Conservation (phyloP, 768 basidiomycete genomes). For the Austroboletus eburneus region DNA sequence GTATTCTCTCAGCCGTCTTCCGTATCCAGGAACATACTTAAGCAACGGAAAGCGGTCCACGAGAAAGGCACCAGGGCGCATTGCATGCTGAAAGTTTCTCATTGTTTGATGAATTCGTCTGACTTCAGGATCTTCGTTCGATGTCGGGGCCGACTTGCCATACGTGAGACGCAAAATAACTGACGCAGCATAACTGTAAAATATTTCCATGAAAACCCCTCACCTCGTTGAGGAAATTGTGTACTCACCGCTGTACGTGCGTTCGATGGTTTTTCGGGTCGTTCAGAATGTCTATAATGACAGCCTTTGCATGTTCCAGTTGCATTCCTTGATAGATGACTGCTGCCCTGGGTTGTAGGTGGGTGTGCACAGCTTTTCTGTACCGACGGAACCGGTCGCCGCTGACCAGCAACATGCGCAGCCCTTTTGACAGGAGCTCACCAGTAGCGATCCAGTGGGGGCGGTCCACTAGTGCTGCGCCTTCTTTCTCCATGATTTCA, state of each 20-base stretch:
- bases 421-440: slow-evolving; percentile 48
- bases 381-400: slow-evolving; percentile 55
- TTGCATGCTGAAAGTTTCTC: slow-evolving; percentile 19
- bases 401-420: slow-evolving; percentile 46
- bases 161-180: slow-evolving; percentile 23
- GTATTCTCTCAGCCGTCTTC: slow-evolving; percentile 45
- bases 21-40: slow-evolving; percentile 53
- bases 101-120: slow-evolving; percentile 13
- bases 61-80: slow-evolving; percentile 32
- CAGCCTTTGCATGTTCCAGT: slow-evolving; percentile 28
- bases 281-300: slow-evolving; percentile 27
- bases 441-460: slow-evolving; percentile 49
- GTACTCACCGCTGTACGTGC: slow-evolving; percentile 44
- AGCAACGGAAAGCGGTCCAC: slow-evolving; percentile 34
- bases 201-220: too few relatives aligned
- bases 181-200: slow-evolving; percentile 22
- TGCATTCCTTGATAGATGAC: slow-evolving; percentile 41
- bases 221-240: too few relatives aligned
- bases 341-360: slow-evolving; percentile 47
- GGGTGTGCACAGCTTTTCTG: slow-evolving; percentile 47
- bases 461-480: slow-evolving; percentile 44
- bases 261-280: slow-evolving; percentile 34
- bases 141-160: slow-evolving; percentile 23
- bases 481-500: slow-evolving; percentile 60
- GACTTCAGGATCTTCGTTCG: slow-evolving; percentile 21